These are phyloP conservation scores for Dicorynia guianensis DNA, from an alignment of 306 rosid species.

Conservation along the genomic window DNA sequence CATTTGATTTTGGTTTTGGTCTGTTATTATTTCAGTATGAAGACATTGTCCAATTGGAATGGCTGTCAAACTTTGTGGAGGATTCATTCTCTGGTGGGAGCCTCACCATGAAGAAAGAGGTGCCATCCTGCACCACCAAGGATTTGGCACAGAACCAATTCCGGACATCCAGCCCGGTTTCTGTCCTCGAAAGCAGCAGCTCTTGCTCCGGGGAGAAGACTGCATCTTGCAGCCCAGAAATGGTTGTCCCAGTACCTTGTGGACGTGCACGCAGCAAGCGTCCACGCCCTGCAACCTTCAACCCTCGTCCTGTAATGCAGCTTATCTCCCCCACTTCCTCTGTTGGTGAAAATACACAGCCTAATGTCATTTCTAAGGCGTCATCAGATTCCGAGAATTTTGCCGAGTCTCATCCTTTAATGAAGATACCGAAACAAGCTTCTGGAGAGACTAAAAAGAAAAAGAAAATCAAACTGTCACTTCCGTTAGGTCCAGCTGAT, in stretches of 20 bases:
- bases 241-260: constrained; percentile 54
- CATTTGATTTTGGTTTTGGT: constrained; percentile 38
- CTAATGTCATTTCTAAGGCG: constrained; percentile 48
- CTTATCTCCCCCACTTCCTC: constrained; percentile 91
- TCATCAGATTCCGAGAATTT: constrained; percentile 70
- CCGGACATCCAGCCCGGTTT: constrained; percentile 82
- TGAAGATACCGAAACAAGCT: constrained; percentile 43
- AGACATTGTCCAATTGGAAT: constrained; percentile 89
- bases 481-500: constrained; percentile 56
- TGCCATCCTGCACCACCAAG: constrained; percentile 46
- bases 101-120: constrained; percentile 75
- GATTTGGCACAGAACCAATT: constrained; percentile 66
- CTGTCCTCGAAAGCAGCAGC: constrained; percentile 94
- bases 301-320: constrained; percentile 72
- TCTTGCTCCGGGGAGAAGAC: constrained; percentile 74
- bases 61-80: constrained; percentile 91
- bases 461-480: constrained; percentile 60
- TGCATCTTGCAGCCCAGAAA: constrained; percentile 55
- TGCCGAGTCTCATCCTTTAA: constrained; percentile 69
- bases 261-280: constrained; percentile 98
- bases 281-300: constrained; percentile 84
- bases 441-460: constrained; percentile 57
- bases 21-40: constrained; percentile 62
- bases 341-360: constrained; percentile 64
- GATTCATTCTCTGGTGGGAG: constrained; percentile 83